Base-by-base conservation (phyloP, 2,329 filamentous ascomycete species). In the Pseudodiploospora longispora region DNA sequence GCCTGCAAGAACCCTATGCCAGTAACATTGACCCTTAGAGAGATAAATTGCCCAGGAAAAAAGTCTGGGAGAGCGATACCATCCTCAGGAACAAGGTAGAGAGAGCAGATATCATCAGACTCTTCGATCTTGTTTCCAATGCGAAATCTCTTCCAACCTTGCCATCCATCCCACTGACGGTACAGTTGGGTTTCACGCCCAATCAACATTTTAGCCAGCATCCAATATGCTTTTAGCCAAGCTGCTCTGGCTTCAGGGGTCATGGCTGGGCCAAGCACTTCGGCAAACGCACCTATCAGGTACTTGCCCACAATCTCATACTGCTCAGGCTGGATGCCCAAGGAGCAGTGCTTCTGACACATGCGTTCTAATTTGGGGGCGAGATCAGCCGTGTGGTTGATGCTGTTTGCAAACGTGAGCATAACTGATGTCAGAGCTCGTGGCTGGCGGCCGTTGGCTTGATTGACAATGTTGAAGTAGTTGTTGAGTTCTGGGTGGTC, bases 201-300 rank as follows among this genome's bases (percentile, higher is more conserved):
- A 52, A 85, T 87, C 66, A 88, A 76, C 66, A 88, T 76, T 59
- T 82, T 74, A 28, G 85, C 84, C 27, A 89, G 75, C 54, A 87
- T 72, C 74, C 76, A 81, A 65, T 88, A 89, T 2, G 85, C 85
- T 41, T 78, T 76, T 5, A 65, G 73, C 85, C 85, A 89, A 6
- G 85, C 84, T 9, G 76, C 71, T 42, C 77, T 70, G 30, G 85
- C 72, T 19, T 82, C 75, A 0, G 74, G 67, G 1, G 83, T 87
- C 65, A 84, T 78, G 27, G 75, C 52, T 1, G 73, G 71, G 4
- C 83, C 83, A 1, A 89, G 74, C 0, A 88, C 76, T 36, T 78
- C 70, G 27, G 70, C 72, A 64, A 89, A 85, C 2, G 84, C 80
- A 28, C 72, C 70, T 36, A 89, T 70, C 9, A 89, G 71, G 56